Conservation (phyloP, 495 filamentous ascomycete genomes). For the Aspergillus panamensis region DNA sequence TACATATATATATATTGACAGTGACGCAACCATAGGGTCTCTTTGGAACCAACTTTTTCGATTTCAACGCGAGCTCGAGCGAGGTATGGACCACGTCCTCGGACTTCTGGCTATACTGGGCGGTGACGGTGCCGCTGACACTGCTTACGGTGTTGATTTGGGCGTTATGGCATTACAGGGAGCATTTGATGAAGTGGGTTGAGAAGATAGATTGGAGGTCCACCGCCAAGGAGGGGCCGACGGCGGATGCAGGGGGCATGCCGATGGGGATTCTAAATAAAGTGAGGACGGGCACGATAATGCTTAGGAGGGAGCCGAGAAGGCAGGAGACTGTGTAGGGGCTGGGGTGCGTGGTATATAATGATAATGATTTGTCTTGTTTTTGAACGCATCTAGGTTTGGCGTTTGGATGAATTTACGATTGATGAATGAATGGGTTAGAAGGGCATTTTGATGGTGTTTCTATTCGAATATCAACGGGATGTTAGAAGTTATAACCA, state of each 20-base stretch:
- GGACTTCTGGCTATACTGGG: conserved; percentile 37
- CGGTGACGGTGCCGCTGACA: conserved; percentile 31
- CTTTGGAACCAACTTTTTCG: conserved; percentile 38
- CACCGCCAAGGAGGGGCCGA: not conserved
- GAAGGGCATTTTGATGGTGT: not conserved
- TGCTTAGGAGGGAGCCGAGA: not conserved
- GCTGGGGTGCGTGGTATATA: too few species aligned
- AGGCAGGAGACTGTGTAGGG: conserved; percentile 9
- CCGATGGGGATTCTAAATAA: not conserved
- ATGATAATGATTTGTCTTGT: too few species aligned
- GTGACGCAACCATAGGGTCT: conserved; percentile 19
- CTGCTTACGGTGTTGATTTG: conserved; percentile 24
- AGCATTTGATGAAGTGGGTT: not conserved
- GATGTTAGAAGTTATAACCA: not conserved
- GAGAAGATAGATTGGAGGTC: not conserved
- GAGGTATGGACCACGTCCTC: conserved; percentile 17
- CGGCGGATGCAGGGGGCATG: not conserved
- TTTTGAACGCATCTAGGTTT: too few species aligned
- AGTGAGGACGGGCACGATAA: not conserved
- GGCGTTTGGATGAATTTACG: not conserved
- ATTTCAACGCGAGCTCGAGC: conserved; percentile 16
- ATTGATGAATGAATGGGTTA: not conserved
- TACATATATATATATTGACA: not conserved
- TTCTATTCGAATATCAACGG: not conserved
- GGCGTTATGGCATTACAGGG: conserved; percentile 24